Conservation (phyloP, 2,329 filamentous ascomycete genomes). For the Xylariaceae sp. region DNA sequence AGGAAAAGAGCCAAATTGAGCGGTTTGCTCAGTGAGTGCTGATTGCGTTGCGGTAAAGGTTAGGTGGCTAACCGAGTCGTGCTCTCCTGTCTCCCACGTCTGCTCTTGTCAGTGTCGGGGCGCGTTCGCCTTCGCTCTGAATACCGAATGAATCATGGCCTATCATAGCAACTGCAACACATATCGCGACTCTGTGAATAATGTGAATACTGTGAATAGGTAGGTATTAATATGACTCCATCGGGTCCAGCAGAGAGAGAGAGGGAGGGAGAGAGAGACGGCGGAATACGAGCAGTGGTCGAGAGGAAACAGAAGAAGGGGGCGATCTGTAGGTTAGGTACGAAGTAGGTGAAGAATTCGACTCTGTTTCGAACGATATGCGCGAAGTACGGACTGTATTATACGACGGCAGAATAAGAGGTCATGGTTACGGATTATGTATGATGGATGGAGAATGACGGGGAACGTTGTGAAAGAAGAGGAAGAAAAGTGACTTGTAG, state of each 20-base stretch:
- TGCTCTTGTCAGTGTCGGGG: slow-evolving; percentile 1
- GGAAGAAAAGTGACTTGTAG: slow-evolving; percentile 28
- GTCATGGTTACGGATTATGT: background rate
- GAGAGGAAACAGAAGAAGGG: no score
- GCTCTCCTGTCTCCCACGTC: slow-evolving; percentile 3
- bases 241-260: no score
- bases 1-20: slow-evolving; percentile 13
- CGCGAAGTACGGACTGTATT: no score
- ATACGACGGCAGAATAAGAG: slow-evolving; percentile 1
- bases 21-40: slow-evolving; percentile 9
- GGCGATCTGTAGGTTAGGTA: no score
- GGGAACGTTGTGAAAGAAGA: slow-evolving; percentile 1
- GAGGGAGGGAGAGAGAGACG: no score
- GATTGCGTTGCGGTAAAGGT: slow-evolving; percentile 11
- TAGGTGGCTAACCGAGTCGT: slow-evolving; percentile 30
- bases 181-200: no score
- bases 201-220: background rate
- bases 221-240: background rate
- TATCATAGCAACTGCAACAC: no score
- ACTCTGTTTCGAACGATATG: no score
- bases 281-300: no score
- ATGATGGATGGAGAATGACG: slow-evolving; percentile 1
- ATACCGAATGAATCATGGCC: background rate
- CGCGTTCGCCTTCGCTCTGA: background rate
- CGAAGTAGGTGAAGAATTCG: no score